These are phyloP conservation scores for Alternaria gaisen DNA, from an alignment of 2,329 filamentous ascomycete genomes.

Conservation along the genomic window DNA sequence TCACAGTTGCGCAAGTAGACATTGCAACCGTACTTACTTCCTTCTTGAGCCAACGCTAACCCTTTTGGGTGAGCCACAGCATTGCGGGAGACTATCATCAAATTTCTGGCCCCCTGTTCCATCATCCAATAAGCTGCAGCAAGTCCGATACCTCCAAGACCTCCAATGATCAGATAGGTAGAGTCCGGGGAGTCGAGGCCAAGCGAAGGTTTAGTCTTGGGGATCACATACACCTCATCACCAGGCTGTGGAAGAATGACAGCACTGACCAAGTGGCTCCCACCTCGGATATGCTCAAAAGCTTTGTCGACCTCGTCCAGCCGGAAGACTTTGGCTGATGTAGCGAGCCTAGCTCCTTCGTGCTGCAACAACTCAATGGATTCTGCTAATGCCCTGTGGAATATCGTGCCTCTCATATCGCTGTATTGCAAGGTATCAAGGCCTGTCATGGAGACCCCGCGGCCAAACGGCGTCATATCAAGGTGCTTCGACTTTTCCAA, in stretches of 20 bases:
- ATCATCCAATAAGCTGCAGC: conserved; percentile 27
- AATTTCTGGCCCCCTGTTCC: conserved; percentile 23
- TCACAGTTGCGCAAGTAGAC: conserved; percentile 6
- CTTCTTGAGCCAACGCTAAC: background rate
- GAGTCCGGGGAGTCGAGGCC: conserved; percentile 12
- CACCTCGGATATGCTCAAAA: background rate
- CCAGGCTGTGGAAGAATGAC: background rate
- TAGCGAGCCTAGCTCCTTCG: background rate
- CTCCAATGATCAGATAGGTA: conserved; percentile 34
- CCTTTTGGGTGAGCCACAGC: background rate
- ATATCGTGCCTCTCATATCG: background rate
- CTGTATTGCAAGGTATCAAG: conserved; percentile 4
- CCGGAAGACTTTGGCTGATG: background rate
- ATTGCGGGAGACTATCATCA: conserved; percentile 20
- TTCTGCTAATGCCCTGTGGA: background rate
- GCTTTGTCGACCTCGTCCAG: background rate
- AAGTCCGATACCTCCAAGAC: conserved; percentile 33
- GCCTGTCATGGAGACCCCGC: background rate
- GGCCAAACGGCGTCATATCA: conserved; percentile 6
- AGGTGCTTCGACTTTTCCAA: background rate
- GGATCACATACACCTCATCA: background rate
- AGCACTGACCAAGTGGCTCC: background rate
- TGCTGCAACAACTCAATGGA: background rate
- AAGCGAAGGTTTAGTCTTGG: background rate
- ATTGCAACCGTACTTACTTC: background rate